phyloP scores from a whole-genome alignment of 2,329 filamentous ascomycete species.

The Rutstroemia sydowiana region DNA sequence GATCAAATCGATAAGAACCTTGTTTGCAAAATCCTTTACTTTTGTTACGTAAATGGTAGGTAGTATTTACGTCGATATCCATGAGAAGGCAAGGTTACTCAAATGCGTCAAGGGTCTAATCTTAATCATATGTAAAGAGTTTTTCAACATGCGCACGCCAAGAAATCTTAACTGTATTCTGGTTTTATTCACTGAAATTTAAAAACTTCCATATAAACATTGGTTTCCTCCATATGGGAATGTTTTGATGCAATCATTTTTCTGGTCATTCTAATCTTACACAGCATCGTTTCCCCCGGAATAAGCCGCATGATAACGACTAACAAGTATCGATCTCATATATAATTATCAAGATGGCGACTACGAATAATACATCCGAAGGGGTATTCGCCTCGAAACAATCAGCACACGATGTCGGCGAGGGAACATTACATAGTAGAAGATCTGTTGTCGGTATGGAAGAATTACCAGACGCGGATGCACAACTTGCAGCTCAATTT shows the following conservation, averaged over 20 bases:
- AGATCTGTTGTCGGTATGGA: slow-evolving; percentile 10
- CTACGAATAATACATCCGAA: background rate
- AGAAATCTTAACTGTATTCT: background rate
- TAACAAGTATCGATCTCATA: background rate
- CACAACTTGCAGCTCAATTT: slow-evolving; percentile 27
- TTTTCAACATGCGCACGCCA: background rate
- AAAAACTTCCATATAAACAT: background rate
- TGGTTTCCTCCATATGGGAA: background rate
- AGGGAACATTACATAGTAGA: background rate
- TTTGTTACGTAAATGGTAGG: background rate
- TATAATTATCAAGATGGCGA: slow-evolving; percentile 1
- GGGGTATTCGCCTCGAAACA: background rate
- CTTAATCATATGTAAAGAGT: background rate
- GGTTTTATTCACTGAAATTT: background rate
- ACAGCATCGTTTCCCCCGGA: background rate
- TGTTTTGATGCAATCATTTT: background rate
- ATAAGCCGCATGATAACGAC: background rate
- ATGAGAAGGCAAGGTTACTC: background rate
- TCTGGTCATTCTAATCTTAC: background rate
- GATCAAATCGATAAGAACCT: background rate
- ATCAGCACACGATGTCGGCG: background rate
- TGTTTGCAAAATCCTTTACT: background rate
- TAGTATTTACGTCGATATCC: background rate
- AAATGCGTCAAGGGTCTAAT: background rate
- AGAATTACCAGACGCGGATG: slow-evolving; percentile 25